Conservation (phyloP, 2,329 filamentous ascomycete genomes). For the Lasiodiplodia citricola region DNA sequence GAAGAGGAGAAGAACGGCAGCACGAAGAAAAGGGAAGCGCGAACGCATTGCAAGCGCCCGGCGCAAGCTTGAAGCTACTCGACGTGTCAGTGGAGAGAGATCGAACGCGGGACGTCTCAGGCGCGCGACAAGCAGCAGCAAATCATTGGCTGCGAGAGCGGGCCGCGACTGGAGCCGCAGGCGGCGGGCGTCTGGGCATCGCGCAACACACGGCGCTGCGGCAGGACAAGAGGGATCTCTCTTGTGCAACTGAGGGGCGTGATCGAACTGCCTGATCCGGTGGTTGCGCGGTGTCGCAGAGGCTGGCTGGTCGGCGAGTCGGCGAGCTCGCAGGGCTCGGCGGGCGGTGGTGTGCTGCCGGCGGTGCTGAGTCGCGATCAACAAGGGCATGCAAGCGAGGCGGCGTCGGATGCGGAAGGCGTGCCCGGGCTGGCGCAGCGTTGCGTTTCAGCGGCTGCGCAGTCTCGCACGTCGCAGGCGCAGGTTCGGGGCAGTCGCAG, state of each 20-base stretch:
- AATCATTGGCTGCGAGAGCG: slow-evolving; percentile 1
- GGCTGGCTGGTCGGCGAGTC: slow-evolving; percentile 17
- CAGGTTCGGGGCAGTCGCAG: background rate
- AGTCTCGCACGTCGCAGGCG: background rate
- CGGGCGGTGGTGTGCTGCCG: slow-evolving; percentile 5
- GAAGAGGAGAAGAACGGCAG: slow-evolving; percentile 11
- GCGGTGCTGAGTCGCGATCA: slow-evolving; percentile 6
- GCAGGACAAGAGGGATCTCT: background rate
- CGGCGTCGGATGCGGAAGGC: slow-evolving; percentile 16
- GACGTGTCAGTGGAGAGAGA: slow-evolving; percentile 20
- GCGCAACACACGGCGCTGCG: background rate
- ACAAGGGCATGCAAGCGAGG: slow-evolving; percentile 19
- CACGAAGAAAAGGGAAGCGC: slow-evolving; percentile 1
- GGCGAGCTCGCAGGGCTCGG: background rate
- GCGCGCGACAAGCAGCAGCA: slow-evolving; percentile 25
- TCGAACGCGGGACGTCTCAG: slow-evolving; percentile 25
- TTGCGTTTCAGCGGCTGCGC: slow-evolving; percentile 16
- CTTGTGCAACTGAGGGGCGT: slow-evolving; percentile 18
- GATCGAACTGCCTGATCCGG: slow-evolving; percentile 21
- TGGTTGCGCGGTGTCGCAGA: slow-evolving; percentile 16
- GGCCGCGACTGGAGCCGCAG: slow-evolving; percentile 11
- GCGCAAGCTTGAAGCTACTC: slow-evolving; percentile 9
- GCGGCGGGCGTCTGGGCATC: background rate
- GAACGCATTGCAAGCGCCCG: background rate
- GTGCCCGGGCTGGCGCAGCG: background rate